These are phyloP conservation scores for Ogataea neopini DNA, from an alignment of 805 yeast species.

Conservation along the genomic window DNA sequence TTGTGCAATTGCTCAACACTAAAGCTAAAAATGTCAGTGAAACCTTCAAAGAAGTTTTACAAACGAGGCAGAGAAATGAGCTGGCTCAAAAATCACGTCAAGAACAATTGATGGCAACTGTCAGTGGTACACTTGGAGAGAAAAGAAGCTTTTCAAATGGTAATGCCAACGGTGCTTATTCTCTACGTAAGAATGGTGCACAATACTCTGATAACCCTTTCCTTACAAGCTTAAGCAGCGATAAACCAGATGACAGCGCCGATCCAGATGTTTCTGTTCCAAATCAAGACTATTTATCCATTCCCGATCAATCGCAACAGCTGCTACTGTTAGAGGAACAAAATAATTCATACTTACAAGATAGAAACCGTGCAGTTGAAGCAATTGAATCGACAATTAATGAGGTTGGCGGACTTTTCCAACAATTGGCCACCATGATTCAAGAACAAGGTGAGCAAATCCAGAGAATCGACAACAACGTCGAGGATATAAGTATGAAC, in stretches of 20 bases:
- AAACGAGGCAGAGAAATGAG: slow-evolving; percentile 81
- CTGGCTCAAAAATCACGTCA: slow-evolving; percentile 77
- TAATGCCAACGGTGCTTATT: slow-evolving; percentile 28
- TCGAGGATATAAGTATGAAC: slow-evolving; percentile 88
- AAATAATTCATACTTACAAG: slow-evolving; percentile 71
- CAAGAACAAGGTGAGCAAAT: slow-evolving; percentile 96
- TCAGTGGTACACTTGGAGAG: slow-evolving; percentile 26
- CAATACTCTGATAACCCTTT: slow-evolving; percentile 40
- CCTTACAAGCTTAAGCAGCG: slow-evolving; percentile 25
- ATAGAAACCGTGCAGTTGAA: slow-evolving; percentile 87
- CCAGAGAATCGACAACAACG: slow-evolving; percentile 92
- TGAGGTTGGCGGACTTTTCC: slow-evolving; percentile 92
- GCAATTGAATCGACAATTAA: slow-evolving; percentile 96
- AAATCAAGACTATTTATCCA: slow-evolving; percentile 54
- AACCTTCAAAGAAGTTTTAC: slow-evolving; percentile 87
- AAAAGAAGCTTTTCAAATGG: slow-evolving; percentile 4
- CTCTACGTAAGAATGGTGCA: slow-evolving; percentile 25
- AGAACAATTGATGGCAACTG: slow-evolving; percentile 73
- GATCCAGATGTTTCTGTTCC: slow-evolving; percentile 30
- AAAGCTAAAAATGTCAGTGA: slow-evolving; percentile 91
- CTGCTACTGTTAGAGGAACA: slow-evolving; percentile 84
- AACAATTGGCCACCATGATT: slow-evolving; percentile 95
- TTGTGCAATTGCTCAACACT: slow-evolving; percentile 81
- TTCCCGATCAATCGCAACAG: slow-evolving; percentile 87
- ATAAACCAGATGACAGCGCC: slow-evolving; percentile 7